These are phyloP conservation scores for Tremella mesenterica DNA, from an alignment of 768 basidiomycete species.

Conservation along the genomic window DNA sequence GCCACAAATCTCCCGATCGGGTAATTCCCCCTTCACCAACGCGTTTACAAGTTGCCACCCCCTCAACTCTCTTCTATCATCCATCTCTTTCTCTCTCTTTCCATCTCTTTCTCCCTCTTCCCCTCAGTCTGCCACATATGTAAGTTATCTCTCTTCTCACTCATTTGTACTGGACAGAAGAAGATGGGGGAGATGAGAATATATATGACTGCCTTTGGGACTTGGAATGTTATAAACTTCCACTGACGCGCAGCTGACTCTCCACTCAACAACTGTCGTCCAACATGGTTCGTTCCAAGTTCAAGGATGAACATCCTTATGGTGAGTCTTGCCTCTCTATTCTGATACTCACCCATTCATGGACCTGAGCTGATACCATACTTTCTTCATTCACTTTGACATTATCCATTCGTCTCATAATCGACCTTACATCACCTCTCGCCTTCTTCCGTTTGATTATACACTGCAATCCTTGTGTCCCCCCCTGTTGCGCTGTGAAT, in stretches of 20 bases:
- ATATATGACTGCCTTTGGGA: neutral
- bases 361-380: too few relatives aligned
- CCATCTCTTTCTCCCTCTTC: neutral
- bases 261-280: neutral
- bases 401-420: neutral
- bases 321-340: slow-evolving; percentile 52
- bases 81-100: neutral
- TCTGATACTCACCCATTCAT: neutral
- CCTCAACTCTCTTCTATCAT: slow-evolving; percentile 1
- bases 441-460: neutral
- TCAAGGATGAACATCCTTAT: slow-evolving; percentile 90
- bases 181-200: neutral
- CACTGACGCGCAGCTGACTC: neutral
- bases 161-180: neutral
- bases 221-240: neutral
- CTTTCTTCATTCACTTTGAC: neutral
- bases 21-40: too few relatives aligned
- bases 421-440: neutral
- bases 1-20: too few relatives aligned
- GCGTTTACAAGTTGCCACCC: slow-evolving; percentile 10
- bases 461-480: neutral
- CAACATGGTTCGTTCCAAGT: slow-evolving; percentile 45
- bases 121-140: neutral
- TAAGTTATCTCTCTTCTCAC: neutral
- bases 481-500: too few relatives aligned